Percentiles rank a stretch among this genome's conserved stretches.
phyloP scores from a whole-genome alignment of 225 moss, liverwort and hornwort species.

The Polytrichum formosum region DNA sequence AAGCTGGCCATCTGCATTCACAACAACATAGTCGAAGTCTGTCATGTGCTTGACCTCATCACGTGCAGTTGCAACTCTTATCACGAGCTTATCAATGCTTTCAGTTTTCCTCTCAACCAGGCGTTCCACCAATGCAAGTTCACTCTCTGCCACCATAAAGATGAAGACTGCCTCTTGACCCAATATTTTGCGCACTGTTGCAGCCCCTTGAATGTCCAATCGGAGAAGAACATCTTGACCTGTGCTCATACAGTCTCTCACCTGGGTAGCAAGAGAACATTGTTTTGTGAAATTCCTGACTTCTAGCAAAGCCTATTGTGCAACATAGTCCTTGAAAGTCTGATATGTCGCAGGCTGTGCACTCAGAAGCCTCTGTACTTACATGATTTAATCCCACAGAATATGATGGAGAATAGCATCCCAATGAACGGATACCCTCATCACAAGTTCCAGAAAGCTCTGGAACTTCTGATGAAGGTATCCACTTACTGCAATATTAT shows the following conservation, averaged over 20 bases:
- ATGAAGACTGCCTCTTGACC: constrained; percentile 91
- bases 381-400: too few relatives aligned
- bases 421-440: too few relatives aligned
- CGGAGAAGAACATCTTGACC: constrained; percentile 89
- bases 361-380: background rate
- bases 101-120: constrained; percentile 89
- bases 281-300: background rate
- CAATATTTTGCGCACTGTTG: constrained; percentile 80
- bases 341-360: too few relatives aligned
- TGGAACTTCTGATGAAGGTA: too few relatives aligned
- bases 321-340: too few relatives aligned
- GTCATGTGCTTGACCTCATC: constrained; percentile 81
- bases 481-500: too few relatives aligned
- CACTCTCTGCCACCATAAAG: constrained; percentile 92
- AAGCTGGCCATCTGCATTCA: constrained; percentile 92
- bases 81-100: constrained; percentile 78
- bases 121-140: constrained; percentile 81
- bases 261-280: constrained; percentile 27
- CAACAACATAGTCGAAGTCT: constrained; percentile 95
- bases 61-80: constrained; percentile 92
- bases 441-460: too few relatives aligned
- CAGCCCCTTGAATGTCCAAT: constrained; percentile 96
- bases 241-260: constrained; percentile 76
- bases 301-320: too few relatives aligned
- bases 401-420: too few relatives aligned